These are phyloP conservation scores for Puccinia hordei DNA, from an alignment of 1,284 basidiomycete genomes.

Conservation along the genomic window DNA sequence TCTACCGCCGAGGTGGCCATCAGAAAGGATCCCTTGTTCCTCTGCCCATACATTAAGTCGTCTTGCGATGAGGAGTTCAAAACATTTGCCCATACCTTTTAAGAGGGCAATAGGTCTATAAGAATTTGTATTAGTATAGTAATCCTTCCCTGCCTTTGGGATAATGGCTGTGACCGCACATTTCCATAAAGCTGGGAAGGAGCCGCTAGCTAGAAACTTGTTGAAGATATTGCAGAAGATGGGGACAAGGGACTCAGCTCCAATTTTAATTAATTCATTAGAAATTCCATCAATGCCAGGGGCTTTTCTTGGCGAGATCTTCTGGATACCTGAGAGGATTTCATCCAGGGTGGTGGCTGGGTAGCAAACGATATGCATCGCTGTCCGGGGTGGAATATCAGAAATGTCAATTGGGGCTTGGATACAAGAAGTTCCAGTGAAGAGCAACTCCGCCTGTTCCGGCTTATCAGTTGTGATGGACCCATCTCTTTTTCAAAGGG, in stretches of 20 bases:
- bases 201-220: not conserved
- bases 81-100: not conserved
- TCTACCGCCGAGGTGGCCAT: not conserved
- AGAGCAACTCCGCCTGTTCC: constrained; percentile 13
- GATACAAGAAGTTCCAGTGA: not conserved
- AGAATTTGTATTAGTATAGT: constrained; percentile 25
- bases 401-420: not conserved
- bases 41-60: constrained; percentile 14
- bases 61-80: not conserved
- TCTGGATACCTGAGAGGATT: not conserved
- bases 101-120: constrained; percentile 24
- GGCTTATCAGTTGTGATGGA: not conserved
- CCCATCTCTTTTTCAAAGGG: not conserved
- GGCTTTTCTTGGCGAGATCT: not conserved
- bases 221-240: not conserved
- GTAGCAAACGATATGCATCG: not conserved
- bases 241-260: not conserved
- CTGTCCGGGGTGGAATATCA: not conserved
- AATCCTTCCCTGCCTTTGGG: not conserved
- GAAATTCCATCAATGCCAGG: constrained; percentile 8
- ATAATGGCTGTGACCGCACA: not conserved
- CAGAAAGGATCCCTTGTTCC: not conserved
- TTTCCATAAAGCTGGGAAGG: constrained; percentile 12
- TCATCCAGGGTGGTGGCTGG: not conserved
- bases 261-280: not conserved